A percentile compares a stretch with the other conserved stretches of the same genome.
Evolutionary conservation across 306 rosid species (phyloP).

Genomic region (Ziziphus jujuba): DNA sequence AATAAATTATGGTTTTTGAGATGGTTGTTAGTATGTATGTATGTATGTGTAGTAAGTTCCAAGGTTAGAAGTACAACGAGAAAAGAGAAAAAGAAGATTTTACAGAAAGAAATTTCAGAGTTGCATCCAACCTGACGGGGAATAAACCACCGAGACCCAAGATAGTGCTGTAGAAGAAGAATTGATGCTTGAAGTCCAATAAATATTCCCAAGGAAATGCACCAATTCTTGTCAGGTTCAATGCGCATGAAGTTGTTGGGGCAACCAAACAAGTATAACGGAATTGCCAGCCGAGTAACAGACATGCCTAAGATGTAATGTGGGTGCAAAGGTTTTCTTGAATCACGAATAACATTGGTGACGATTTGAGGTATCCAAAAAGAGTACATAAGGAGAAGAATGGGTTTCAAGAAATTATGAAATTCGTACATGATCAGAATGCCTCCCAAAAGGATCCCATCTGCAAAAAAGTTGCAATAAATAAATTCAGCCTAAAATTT

Average conservation of each 20-base stretch:
- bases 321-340: constrained; percentile 94
- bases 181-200: constrained; percentile 70
- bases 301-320: constrained; percentile 88
- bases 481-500: constrained; percentile 17
- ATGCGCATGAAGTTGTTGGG: constrained; percentile 96
- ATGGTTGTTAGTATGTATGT: neutral
- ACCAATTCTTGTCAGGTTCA: constrained; percentile 78
- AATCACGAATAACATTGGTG: constrained; percentile 83
- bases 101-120: neutral
- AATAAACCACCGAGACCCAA: constrained; percentile 97
- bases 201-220: constrained; percentile 61
- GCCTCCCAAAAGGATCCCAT: constrained; percentile 97
- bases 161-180: constrained; percentile 93
- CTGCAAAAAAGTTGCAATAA: constrained; percentile 49
- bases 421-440: constrained; percentile 93
- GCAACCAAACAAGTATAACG: constrained; percentile 84
- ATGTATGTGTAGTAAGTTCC: neutral
- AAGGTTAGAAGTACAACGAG: neutral
- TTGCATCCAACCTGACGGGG: constrained; percentile 80
- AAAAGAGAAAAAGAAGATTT: neutral
- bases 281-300: constrained; percentile 82
- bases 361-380: constrained; percentile 98
- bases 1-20: neutral
- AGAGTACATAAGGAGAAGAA: constrained; percentile 81
- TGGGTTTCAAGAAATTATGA: constrained; percentile 73